These are phyloP conservation scores for Hypoxylon rickii DNA, from an alignment of 495 filamentous ascomycete species.

Conservation along the genomic window DNA sequence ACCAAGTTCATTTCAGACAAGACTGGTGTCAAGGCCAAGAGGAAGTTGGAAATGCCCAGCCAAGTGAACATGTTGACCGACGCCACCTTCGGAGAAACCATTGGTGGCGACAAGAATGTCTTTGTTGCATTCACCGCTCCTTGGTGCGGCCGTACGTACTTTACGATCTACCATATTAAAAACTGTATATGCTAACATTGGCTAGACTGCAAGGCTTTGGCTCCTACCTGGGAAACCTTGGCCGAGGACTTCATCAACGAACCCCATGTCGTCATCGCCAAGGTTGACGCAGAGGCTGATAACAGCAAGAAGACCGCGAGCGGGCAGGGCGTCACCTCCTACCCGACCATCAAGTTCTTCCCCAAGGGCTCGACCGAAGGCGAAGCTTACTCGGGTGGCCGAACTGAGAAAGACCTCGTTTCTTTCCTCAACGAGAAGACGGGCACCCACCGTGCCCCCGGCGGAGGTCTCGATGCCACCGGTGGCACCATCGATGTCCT, in stretches of 20 bases:
- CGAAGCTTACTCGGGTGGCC: constrained; percentile 74
- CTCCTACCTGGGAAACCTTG: constrained; percentile 86
- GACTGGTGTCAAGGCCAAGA: constrained; percentile 79
- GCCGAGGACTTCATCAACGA: constrained; percentile 83
- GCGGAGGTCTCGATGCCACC: constrained; percentile 76
- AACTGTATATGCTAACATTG: constrained; percentile 33
- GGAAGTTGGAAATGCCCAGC: constrained; percentile 68
- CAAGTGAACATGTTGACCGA: constrained; percentile 81
- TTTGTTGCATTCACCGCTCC: constrained; percentile 95
- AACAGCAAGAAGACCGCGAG: constrained; percentile 77
- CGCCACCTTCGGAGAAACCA: constrained; percentile 69
- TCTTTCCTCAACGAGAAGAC: constrained; percentile 86
- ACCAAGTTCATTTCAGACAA: constrained; percentile 82
- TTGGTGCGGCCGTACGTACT: constrained; percentile 91
- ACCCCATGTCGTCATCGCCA: constrained; percentile 78
- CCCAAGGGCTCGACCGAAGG: constrained; percentile 79
- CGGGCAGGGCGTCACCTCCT: constrained; percentile 78
- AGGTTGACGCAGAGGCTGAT: constrained; percentile 90
- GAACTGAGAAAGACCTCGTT: constrained; percentile 76
- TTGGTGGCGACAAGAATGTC: constrained; percentile 88
- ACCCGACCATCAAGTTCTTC: constrained; percentile 99
- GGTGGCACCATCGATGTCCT: constrained; percentile 83
- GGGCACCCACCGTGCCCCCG: constrained; percentile 82
- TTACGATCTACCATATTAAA: background rate
- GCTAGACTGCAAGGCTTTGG: constrained; percentile 93